These are phyloP conservation scores for Apiospora aurea DNA, from an alignment of 2,329 filamentous ascomycete species.

Conservation along the genomic window DNA sequence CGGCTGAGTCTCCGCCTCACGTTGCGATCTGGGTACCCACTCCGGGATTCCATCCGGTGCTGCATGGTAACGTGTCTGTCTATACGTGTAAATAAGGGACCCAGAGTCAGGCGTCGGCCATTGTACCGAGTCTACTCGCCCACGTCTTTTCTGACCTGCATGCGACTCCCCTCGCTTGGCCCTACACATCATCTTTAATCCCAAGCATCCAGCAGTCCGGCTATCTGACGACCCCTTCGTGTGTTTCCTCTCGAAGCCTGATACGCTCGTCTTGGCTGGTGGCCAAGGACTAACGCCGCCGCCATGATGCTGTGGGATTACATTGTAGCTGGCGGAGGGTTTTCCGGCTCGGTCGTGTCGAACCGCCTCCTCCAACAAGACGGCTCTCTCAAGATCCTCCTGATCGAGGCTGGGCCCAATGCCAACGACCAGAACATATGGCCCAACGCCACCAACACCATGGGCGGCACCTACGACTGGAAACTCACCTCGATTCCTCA, in stretches of 20 bases:
- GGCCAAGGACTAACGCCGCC: not conserved
- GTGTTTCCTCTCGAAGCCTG: not conserved
- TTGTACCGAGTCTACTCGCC: not conserved
- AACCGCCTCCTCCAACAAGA: conserved; percentile 30
- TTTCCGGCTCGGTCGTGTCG: conserved; percentile 31
- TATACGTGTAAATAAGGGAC: not conserved
- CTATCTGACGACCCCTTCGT: not conserved
- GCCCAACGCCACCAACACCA: conserved; percentile 33
- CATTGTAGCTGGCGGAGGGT: conserved; percentile 32
- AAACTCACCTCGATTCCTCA: conserved; percentile 38
- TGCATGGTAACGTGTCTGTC: not conserved
- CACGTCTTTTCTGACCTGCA: not conserved
- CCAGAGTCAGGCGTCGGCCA: not conserved
- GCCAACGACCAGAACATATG: conserved; percentile 33
- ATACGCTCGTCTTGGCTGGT: not conserved
- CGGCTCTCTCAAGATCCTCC: conserved; percentile 36
- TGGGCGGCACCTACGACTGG: conserved; percentile 41
- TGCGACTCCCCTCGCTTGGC: not conserved
- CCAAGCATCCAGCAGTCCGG: not conserved
- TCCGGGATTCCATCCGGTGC: not conserved
- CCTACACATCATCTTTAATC: not conserved
- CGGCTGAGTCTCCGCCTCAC: not conserved
- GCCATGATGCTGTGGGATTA: conserved; percentile 29
- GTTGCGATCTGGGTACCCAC: not conserved
- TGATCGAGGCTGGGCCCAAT: conserved; percentile 45